Conservation (phyloP, 306 rosid genomes). For the Inga oerstediana region DNA sequence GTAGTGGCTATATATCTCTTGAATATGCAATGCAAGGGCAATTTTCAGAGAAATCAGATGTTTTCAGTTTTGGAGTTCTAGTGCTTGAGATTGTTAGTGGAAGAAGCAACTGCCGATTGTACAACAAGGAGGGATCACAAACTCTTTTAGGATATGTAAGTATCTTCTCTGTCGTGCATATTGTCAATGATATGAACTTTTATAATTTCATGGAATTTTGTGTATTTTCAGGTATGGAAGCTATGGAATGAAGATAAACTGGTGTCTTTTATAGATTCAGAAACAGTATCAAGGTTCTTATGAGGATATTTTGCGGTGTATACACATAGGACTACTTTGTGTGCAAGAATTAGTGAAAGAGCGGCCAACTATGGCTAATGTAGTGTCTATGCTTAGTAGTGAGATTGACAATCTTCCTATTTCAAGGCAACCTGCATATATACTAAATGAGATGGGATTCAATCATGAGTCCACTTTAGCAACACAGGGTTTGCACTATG, state of each 20-base stretch:
- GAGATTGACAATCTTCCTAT: not conserved
- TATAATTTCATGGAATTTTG: not conserved
- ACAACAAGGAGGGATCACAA: not conserved
- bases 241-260: not conserved
- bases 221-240: not conserved
- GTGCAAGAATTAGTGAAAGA: not conserved
- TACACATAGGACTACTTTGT: not conserved
- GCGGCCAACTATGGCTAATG: not conserved
- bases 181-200: not conserved
- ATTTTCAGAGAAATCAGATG: not conserved
- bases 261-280: not conserved
- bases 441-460: not conserved
- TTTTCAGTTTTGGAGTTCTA: constrained; percentile 7
- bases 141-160: constrained; percentile 25
- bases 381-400: not conserved
- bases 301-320: not conserved
- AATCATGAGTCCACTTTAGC: not conserved
- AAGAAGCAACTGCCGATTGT: not conserved
- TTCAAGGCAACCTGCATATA: not conserved
- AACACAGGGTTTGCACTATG: not conserved
- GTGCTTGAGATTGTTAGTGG: constrained; percentile 16
- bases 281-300: not conserved
- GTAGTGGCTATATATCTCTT: not conserved
- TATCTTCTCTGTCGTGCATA: not conserved
- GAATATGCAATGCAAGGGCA: not conserved